Evolutionary conservation across 208 protist genomes (phyloP).

Genomic region (Spongospora subterranea): DNA sequence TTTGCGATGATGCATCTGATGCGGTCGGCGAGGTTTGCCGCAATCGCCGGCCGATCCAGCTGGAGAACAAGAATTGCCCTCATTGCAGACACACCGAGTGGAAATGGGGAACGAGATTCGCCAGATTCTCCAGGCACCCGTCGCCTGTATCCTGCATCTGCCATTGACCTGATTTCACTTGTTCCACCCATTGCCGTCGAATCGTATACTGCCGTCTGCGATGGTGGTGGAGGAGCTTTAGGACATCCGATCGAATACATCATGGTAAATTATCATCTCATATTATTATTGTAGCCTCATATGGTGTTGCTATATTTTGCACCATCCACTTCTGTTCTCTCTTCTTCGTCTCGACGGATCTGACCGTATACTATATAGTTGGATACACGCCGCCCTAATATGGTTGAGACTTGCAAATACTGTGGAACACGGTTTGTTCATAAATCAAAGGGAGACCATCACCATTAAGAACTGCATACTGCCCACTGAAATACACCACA

Average conservation of each 20-base stretch:
- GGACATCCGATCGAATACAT: constrained; percentile 45
- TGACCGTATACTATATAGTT: constrained; percentile 9
- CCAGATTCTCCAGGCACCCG: no score
- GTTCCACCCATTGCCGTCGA: background rate
- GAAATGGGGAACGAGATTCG: no score
- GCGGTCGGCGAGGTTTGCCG: background rate
- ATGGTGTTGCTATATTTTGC: no score
- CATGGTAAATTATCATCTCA: no score
- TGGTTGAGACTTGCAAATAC: constrained; percentile 54
- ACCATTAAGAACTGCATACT: background rate
- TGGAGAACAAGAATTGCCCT: no score
- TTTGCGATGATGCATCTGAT: no score
- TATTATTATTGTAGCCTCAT: no score
- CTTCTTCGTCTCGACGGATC: background rate
- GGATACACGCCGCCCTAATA: constrained; percentile 3
- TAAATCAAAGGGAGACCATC: background rate
- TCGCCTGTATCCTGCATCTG: background rate
- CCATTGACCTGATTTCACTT: background rate
- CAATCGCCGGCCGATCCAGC: background rate
- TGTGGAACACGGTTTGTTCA: constrained; percentile 2
- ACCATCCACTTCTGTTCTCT: background rate
- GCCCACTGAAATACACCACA: background rate
- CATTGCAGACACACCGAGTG: no score
- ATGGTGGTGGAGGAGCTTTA: constrained; percentile 10
- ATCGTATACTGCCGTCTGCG: constrained; percentile 4